Percentiles rank a stretch among this genome's conserved stretches.
phyloP scores from a whole-genome alignment of 2,329 filamentous ascomycete species.

The Penicillium crustosum region DNA sequence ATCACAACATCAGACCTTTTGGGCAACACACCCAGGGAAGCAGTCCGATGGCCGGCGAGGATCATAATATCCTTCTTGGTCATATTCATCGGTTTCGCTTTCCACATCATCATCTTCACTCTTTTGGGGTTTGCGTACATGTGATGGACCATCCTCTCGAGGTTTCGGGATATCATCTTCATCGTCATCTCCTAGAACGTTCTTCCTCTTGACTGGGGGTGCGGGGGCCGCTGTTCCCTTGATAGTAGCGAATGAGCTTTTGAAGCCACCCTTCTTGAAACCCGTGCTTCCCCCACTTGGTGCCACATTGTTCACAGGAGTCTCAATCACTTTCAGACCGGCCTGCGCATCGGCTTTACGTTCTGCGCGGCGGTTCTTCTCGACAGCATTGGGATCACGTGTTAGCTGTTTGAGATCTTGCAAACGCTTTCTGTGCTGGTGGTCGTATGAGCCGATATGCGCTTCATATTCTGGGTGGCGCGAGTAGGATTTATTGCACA shows the following conservation, averaged over 20 bases:
- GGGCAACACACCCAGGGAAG: slow-evolving; percentile 39
- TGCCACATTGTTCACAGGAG: slow-evolving; percentile 25
- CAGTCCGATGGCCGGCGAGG: slow-evolving; percentile 54
- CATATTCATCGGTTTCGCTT: slow-evolving; percentile 70
- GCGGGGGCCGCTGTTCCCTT: slow-evolving; percentile 37
- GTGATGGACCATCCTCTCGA: slow-evolving; percentile 9
- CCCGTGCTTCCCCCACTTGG: slow-evolving; percentile 30
- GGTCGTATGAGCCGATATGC: slow-evolving; percentile 91
- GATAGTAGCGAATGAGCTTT: slow-evolving; percentile 67
- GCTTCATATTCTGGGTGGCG: slow-evolving; percentile 96
- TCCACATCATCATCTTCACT: slow-evolving; percentile 54
- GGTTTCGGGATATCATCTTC: slow-evolving; percentile 31
- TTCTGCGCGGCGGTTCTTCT: slow-evolving; percentile 45
- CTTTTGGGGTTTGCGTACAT: slow-evolving; percentile 4
- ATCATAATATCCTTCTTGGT: slow-evolving; percentile 50
- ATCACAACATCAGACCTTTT: slow-evolving; percentile 8
- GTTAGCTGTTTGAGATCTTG: slow-evolving; percentile 50
- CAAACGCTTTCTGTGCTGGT: slow-evolving; percentile 78
- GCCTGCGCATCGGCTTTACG: slow-evolving; percentile 46
- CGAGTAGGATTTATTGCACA: slow-evolving; percentile 91
- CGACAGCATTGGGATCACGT: slow-evolving; percentile 44
- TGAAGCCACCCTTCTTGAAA: slow-evolving; percentile 82
- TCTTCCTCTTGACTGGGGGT: slow-evolving; percentile 42
- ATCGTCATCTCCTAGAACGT: slow-evolving; percentile 45
- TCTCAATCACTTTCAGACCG: slow-evolving; percentile 40